Conservation (phyloP, 192 early-diverging fungal species). For the Coemansia sp. region DNA sequence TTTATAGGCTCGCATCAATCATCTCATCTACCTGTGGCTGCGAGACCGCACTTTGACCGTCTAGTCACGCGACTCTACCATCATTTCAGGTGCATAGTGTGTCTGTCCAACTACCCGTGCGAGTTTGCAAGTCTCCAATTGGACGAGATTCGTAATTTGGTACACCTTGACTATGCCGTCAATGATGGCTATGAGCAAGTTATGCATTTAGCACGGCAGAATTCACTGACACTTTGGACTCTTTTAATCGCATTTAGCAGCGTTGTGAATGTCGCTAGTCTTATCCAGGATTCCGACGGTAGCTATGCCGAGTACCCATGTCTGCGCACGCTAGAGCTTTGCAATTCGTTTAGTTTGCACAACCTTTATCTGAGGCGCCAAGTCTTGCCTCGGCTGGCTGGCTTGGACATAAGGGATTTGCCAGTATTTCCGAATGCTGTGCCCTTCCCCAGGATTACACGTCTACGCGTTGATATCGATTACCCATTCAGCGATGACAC, state of each 20-base stretch:
- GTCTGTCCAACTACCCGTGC: background rate
- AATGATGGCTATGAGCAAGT: background rate
- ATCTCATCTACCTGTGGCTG: background rate
- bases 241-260: background rate
- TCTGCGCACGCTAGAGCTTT: background rate
- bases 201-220: background rate
- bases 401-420: no score
- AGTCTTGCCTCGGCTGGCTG: no score
- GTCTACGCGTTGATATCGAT: background rate
- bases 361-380: no score
- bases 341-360: background rate
- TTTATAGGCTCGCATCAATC: background rate
- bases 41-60: background rate
- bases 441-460: background rate
- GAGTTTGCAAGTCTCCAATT: background rate
- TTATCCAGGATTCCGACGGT: background rate
- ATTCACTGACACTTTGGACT: background rate
- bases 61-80: background rate
- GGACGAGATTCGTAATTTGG: background rate
- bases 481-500: background rate
- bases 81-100: background rate
- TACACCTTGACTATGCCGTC: background rate
- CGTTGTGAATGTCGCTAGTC: background rate
- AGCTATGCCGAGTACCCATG: background rate
- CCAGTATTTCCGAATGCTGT: background rate